Evolutionary conservation across 2,329 filamentous ascomycete species (phyloP).

Genomic region (Aspergillus amoenus): DNA sequence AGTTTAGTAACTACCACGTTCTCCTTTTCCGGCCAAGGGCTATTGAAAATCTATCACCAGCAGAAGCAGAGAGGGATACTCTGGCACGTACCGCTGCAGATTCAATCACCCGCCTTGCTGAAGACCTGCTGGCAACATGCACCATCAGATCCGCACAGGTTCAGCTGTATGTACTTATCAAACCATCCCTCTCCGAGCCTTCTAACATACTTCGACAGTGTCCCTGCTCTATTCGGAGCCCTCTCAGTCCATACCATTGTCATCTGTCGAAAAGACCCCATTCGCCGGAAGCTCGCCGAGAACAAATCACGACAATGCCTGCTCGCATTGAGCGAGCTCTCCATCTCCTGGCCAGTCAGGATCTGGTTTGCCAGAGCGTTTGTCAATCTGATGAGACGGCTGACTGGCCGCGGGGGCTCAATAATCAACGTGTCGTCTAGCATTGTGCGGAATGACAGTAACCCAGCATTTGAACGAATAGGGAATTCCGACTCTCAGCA

Average conservation of each 20-base stretch:
- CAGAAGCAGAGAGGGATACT: background rate
- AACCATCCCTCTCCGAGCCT: no score
- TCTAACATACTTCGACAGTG: background rate
- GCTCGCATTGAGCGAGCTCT: constrained; percentile 24
- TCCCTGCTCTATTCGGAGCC: background rate
- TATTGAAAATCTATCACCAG: background rate
- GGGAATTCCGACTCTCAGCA: no score
- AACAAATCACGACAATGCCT: constrained; percentile 26
- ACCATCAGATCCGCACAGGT: background rate
- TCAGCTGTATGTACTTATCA: background rate
- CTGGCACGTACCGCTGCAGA: background rate
- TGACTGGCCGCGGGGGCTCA: constrained; percentile 10
- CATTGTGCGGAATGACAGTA: background rate
- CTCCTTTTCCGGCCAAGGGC: background rate
- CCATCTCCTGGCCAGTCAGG: constrained; percentile 26
- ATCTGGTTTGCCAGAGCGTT: constrained; percentile 25
- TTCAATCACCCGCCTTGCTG: background rate
- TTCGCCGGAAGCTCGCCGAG: constrained; percentile 23
- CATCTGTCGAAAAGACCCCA: constrained; percentile 23
- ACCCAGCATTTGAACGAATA: no score
- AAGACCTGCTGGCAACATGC: background rate
- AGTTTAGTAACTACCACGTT: background rate
- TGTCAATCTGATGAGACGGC: constrained; percentile 17
- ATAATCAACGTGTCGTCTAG: background rate
- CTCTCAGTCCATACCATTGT: constrained; percentile 26